A percentile compares a stretch with the other conserved stretches of the same genome.
phyloP scores from a whole-genome alignment of 495 filamentous ascomycete genomes.

The Beverwykella pulmonaria region DNA sequence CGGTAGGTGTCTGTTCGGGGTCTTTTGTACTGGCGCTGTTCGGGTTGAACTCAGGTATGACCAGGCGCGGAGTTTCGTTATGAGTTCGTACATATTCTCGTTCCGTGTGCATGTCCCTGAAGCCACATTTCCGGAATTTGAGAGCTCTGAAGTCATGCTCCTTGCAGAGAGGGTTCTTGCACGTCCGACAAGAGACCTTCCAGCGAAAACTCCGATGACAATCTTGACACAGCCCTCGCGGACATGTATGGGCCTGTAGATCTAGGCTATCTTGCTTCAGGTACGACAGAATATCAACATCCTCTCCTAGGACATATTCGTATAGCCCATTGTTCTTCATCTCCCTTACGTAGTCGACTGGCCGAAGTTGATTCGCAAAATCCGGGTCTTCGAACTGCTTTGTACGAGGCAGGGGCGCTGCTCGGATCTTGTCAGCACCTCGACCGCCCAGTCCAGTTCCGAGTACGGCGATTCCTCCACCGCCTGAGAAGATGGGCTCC shows the following conservation, averaged over 20 bases:
- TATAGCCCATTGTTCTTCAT: constrained; percentile 38
- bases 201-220: constrained; percentile 61
- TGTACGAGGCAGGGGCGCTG: constrained; percentile 58
- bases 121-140: constrained; percentile 63
- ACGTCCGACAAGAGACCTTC: constrained; percentile 62
- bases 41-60: constrained; percentile 38
- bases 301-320: constrained; percentile 36
- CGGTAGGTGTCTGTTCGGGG: constrained; percentile 9
- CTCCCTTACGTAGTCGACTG: constrained; percentile 30
- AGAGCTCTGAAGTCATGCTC: constrained; percentile 65
- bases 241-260: constrained; percentile 55
- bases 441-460: constrained; percentile 52
- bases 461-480: constrained; percentile 63
- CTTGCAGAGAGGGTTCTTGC: constrained; percentile 61
- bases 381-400: constrained; percentile 61
- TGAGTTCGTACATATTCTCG: constrained; percentile 40
- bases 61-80: constrained; percentile 27
- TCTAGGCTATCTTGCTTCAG: constrained; percentile 55
- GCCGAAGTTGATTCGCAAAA: constrained; percentile 40
- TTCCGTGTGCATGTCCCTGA: constrained; percentile 59
- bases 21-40: constrained; percentile 24
- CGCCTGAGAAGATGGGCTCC: constrained; percentile 64
- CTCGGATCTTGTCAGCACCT: constrained; percentile 59
- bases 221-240: constrained; percentile 62
- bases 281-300: constrained; percentile 40